Evolutionary conservation across 805 yeast species (phyloP), one percentile per base, ranked within the genome.

Genomic region (Yamadazyma kitorensis): DNA sequence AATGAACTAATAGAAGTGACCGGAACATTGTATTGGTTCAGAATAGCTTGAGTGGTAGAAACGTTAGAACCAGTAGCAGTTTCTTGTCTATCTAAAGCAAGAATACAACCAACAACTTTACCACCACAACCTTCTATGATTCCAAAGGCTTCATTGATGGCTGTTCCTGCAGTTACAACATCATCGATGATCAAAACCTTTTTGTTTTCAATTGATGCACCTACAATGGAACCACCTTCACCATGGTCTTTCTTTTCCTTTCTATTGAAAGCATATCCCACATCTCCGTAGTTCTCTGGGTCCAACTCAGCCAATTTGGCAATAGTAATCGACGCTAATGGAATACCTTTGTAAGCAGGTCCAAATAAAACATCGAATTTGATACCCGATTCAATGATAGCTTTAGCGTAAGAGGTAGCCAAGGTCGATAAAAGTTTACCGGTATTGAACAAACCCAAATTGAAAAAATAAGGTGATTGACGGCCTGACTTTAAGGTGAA

Each of bases 101-200:
- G 86, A 40, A 88, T 81, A 37, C 87, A 77, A 6, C 95, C 98
- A 29, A 80, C 85, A 15, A 87, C 82, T 10, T 64, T 52, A 31
- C 96, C 98, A 22, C 75, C 67, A 46, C 80, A 91, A 17, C 52
- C 61, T 17, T 64, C 62, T 49, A 93, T 87, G 51, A 93, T 83
- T 31, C 73, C 78, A 51, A 86, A 84, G 0, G 98, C 97, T 64
- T 93, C 98, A 50, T 84, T 84, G 57, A 89, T 88, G 31, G 98
- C 98, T 39, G 98, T 93, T 25, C 98, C 98, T 1, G 98, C 98
- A 40, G 98, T 91, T 81, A 91, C 89, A 27, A 93, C 97, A 53
- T 91, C 98, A 60, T 93, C 98, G 42, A 91, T 87, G 51, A 93
- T 86, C 51, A 93, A 67, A 16, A 91, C 77, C 41, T 73, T 73